These are phyloP conservation scores for Heracleum sosnowskyi DNA, from an alignment of 129 eudicot species.

Conservation along the genomic window DNA sequence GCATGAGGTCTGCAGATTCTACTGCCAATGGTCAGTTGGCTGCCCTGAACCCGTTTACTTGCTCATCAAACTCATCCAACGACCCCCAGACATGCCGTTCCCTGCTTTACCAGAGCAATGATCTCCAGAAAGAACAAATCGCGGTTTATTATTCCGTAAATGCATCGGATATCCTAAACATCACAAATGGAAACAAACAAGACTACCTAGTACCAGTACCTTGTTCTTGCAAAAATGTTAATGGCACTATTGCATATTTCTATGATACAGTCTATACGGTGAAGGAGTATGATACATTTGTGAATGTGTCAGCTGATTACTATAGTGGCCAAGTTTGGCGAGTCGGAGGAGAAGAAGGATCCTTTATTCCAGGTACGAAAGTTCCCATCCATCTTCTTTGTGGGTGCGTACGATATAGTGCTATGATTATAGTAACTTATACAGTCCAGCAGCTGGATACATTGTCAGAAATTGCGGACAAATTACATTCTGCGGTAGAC, in stretches of 20 bases:
- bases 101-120: constrained; percentile 25
- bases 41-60: background rate
- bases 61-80: background rate
- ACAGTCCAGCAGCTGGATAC: constrained; percentile 54
- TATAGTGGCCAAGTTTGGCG: constrained; percentile 70
- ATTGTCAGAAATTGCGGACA: constrained; percentile 34
- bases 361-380: constrained; percentile 5
- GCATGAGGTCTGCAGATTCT: background rate
- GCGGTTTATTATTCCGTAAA: constrained; percentile 41
- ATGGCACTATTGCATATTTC: constrained; percentile 46
- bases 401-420: constrained; percentile 47
- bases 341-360: constrained; percentile 27
- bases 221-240: constrained; percentile 60
- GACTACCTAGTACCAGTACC: constrained; percentile 44
- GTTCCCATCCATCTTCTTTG: constrained; percentile 54
- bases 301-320: constrained; percentile 31
- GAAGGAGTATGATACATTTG: constrained; percentile 35
- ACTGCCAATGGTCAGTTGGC: background rate
- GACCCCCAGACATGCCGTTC: background rate
- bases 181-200: constrained; percentile 18
- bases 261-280: constrained; percentile 39
- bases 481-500: constrained; percentile 37
- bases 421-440: constrained; percentile 55
- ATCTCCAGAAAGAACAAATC: constrained; percentile 25
- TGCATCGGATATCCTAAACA: constrained; percentile 29